Conservation (phyloP, 192 early-diverging fungal genomes). For the Mortierella alpina region DNA sequence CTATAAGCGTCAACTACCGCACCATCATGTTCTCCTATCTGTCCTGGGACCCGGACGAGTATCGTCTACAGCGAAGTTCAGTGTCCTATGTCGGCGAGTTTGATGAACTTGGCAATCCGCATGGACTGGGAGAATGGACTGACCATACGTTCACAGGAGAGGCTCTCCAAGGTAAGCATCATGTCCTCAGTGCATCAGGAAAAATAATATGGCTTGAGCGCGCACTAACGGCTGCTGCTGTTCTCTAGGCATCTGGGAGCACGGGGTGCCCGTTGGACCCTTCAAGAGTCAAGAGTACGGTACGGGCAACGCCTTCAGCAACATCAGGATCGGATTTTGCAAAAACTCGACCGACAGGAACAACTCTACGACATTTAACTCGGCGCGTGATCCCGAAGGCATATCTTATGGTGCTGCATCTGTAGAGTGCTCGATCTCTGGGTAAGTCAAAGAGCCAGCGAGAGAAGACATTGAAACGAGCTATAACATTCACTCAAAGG, state of each 20-base stretch:
- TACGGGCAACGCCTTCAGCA: slow-evolving; percentile 53
- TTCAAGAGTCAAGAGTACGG: slow-evolving; percentile 55
- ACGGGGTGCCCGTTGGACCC: slow-evolving; percentile 52
- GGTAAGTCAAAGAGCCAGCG: slow-evolving; percentile 7
- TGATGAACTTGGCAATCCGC: slow-evolving; percentile 48
- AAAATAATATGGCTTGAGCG: background rate
- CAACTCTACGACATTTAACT: slow-evolving; percentile 24
- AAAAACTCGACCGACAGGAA: slow-evolving; percentile 47
- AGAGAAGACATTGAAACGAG: background rate
- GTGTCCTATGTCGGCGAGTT: slow-evolving; percentile 56
- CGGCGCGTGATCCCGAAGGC: slow-evolving; percentile 38
- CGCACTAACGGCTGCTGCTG: background rate
- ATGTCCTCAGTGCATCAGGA: background rate
- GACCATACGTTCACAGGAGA: slow-evolving; percentile 56
- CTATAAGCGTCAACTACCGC: slow-evolving; percentile 25
- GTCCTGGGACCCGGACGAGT: slow-evolving; percentile 53
- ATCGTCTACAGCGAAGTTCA: slow-evolving; percentile 22
- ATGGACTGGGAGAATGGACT: slow-evolving; percentile 56
- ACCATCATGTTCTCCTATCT: slow-evolving; percentile 50
- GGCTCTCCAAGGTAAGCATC: slow-evolving; percentile 42
- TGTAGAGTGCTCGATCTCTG: slow-evolving; percentile 56
- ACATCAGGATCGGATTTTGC: slow-evolving; percentile 51
- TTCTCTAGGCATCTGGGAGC: slow-evolving; percentile 51
- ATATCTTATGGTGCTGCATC: slow-evolving; percentile 36
- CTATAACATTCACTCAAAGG: background rate